Percentiles rank a stretch among this genome's conserved stretches.
phyloP scores from a whole-genome alignment of 2,329 filamentous ascomycete species.

The Alternaria ethzedia region DNA sequence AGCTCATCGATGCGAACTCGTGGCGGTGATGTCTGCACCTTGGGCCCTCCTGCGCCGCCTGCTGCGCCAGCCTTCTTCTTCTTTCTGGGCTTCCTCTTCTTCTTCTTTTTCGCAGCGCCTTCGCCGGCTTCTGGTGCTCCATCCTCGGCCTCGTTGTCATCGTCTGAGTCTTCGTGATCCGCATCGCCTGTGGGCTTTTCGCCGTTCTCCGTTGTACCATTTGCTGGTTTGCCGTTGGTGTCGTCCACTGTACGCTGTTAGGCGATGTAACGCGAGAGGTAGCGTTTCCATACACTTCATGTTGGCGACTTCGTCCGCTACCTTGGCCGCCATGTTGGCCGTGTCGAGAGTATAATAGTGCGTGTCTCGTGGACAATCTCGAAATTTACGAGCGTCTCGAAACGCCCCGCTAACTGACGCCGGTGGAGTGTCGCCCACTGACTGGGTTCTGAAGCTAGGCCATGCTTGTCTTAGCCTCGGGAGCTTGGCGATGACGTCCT shows the following conservation, averaged over 20 bases:
- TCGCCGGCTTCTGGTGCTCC: conserved; percentile 47
- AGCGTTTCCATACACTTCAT: conserved; percentile 43
- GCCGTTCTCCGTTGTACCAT: conserved; percentile 37
- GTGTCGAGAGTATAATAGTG: conserved; percentile 4
- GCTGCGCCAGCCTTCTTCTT: conserved; percentile 64
- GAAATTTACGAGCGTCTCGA: conserved; percentile 22
- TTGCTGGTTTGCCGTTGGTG: conserved; percentile 38
- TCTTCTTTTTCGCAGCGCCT: conserved; percentile 72
- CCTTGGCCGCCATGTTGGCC: conserved; percentile 47
- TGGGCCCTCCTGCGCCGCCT: conserved; percentile 56
- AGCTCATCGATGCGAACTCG: conserved; percentile 75
- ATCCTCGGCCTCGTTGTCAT: conserved; percentile 60
- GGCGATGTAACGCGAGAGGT: background rate
- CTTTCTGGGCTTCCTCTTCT: conserved; percentile 80
- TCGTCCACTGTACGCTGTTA: conserved; percentile 44
- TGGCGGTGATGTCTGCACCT: conserved; percentile 77
- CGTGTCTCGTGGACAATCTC: conserved; percentile 8
- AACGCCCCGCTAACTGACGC: conserved; percentile 16
- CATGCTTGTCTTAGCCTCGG: conserved; percentile 4
- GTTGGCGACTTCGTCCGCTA: conserved; percentile 46
- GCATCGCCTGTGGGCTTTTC: conserved; percentile 53
- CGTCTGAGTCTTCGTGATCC: conserved; percentile 62
- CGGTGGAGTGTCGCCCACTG: conserved; percentile 11
- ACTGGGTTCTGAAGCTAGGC: conserved; percentile 17
- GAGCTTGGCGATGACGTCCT: conserved; percentile 36